These are phyloP conservation scores for Fusarium longipes DNA, from an alignment of 2,329 filamentous ascomycete species.

Conservation along the genomic window DNA sequence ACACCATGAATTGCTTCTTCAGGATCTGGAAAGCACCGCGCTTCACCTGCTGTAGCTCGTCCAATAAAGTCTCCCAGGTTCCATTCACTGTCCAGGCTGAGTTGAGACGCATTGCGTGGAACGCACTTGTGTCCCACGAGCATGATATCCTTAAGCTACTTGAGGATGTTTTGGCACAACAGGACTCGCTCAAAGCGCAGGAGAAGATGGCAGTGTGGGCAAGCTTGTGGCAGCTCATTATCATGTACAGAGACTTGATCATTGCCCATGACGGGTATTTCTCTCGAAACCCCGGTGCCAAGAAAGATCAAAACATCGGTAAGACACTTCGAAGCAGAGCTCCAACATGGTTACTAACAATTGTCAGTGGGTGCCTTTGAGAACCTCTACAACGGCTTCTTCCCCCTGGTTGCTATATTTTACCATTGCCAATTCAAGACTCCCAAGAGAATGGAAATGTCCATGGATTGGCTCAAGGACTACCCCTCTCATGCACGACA, in stretches of 20 bases:
- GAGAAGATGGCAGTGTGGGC: slow-evolving; percentile 61
- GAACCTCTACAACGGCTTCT: slow-evolving; percentile 50
- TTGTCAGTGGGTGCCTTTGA: slow-evolving; percentile 39
- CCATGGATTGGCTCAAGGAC: slow-evolving; percentile 53
- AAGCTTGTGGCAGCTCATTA: slow-evolving; percentile 61
- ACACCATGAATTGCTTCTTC: slow-evolving; percentile 62
- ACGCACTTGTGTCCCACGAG: slow-evolving; percentile 53
- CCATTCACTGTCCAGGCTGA: slow-evolving; percentile 56
- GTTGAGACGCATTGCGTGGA: slow-evolving; percentile 54
- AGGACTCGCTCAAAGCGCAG: slow-evolving; percentile 52
- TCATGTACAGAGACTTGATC: slow-evolving; percentile 60
- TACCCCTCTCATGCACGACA: slow-evolving; percentile 44
- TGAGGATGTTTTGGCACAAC: slow-evolving; percentile 54
- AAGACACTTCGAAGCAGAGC: slow-evolving; percentile 14
- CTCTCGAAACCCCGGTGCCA: slow-evolving; percentile 37
- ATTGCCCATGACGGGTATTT: slow-evolving; percentile 48
- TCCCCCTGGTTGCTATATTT: slow-evolving; percentile 54
- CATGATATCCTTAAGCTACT: slow-evolving; percentile 55
- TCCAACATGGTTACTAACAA: slow-evolving; percentile 20
- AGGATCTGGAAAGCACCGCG: slow-evolving; percentile 59
- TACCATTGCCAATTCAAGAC: slow-evolving; percentile 57
- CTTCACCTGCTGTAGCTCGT: slow-evolving; percentile 56
- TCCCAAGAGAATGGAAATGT: slow-evolving; percentile 55
- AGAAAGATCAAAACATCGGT: slow-evolving; percentile 43
- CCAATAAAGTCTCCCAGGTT: slow-evolving; percentile 52